Base-by-base conservation (phyloP, 495 filamentous ascomycete genomes). In the Xylaria cubensis region DNA sequence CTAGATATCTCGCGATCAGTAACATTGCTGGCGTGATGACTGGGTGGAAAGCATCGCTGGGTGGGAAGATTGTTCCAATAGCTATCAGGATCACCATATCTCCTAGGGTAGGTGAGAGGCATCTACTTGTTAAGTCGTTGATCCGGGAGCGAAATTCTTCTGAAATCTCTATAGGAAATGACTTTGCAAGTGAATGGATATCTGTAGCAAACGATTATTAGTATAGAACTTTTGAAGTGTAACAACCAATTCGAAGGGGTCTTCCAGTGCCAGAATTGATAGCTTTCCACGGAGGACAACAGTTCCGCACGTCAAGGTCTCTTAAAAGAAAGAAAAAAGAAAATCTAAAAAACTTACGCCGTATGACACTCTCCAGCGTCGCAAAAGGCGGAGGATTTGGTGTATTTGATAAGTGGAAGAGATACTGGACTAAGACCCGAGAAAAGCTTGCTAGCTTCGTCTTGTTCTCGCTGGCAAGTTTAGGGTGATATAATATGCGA, bases 41-140 rank as follows among this genome's bases (percentile, higher is more conserved):
- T 68, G 94, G 91, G 74, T 98, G 96, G 80, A 98, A 98, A 80
- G 97, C 94, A 82, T 99, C 96, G 0, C 93, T 97, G 0, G 97
- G 97, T 6, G 97, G 94, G 79, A 97, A 99, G 71, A 95, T 92
- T 9, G 90, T 89, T 39, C 89, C 89, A 74, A 98, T 88, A 0
- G 94, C 94, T 1, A 93, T 95, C 50, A 99, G 82, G 34, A 97
- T 79, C 12, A 94, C 80, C 29, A 98, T 85, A 77, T 98, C 94
- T 4, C 93, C 92, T 12, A 91, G 85, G 2, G 84, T 89, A 13
- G 92, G 89, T 21, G 83, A 84, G 59, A 90, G 83, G 7, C 90
- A 87, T 64, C 89, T 88, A 36, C 85, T 80, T 32, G 91, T 86
- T 24, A 96, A 86, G 51, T 87, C 80, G 66, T 90, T 86, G 10